Evolutionary conservation across 495 filamentous ascomycete genomes (phyloP).

Genomic region (Penicillium malachiteum): DNA sequence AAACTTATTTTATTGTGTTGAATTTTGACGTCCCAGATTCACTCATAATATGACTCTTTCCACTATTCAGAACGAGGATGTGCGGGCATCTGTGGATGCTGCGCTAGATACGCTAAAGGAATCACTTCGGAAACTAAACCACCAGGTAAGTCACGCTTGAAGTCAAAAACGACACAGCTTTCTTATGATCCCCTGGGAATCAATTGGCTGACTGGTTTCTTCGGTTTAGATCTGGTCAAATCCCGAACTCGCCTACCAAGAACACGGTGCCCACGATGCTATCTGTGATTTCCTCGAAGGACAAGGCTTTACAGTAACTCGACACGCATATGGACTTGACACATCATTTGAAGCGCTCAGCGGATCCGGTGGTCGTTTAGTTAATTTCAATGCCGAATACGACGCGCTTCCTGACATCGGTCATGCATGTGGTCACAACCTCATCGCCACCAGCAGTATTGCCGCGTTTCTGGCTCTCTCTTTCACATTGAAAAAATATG

Average conservation of each 20-base stretch:
- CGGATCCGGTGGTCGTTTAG: constrained; percentile 39
- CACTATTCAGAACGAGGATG: constrained; percentile 18
- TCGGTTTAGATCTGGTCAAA: constrained; percentile 55
- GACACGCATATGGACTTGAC: constrained; percentile 43
- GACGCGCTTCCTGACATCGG: constrained; percentile 60
- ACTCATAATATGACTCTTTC: constrained; percentile 20
- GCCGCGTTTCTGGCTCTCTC: constrained; percentile 59
- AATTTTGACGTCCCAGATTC: not conserved
- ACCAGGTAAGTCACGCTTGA: constrained; percentile 8
- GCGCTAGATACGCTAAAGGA: constrained; percentile 23
- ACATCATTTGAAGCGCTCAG: constrained; percentile 41
- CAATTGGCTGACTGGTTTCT: not conserved
- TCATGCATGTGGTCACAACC: constrained; percentile 70
- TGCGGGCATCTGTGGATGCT: constrained; percentile 30
- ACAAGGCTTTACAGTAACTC: constrained; percentile 57
- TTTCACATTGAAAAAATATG: constrained; percentile 42
- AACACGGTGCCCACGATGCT: constrained; percentile 56
- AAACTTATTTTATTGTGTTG: not conserved
- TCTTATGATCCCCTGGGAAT: not conserved
- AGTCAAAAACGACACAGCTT: not conserved
- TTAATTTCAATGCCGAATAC: constrained; percentile 50
- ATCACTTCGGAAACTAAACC: constrained; percentile 32
- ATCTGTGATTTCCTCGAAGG: constrained; percentile 55
- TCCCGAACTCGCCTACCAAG: constrained; percentile 58
- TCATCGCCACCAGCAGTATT: constrained; percentile 64